Conservation (phyloP, 139 green algal genomes). For the Micractinium sp. region DNA sequence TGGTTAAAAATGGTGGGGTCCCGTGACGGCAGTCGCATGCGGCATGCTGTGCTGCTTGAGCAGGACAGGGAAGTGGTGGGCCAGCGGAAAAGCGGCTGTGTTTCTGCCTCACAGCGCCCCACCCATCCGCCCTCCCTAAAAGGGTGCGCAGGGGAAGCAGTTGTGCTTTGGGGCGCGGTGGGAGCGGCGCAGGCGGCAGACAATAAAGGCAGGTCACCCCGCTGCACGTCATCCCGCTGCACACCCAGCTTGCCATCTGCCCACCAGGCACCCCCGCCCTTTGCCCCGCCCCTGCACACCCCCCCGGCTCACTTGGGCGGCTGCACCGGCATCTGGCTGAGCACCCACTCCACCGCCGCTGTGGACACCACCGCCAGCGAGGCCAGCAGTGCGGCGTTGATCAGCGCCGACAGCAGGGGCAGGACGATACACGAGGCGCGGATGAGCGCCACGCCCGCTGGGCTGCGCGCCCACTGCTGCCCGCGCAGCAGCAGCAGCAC, state of each 20-base stretch:
- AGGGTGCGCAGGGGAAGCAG: too few species aligned
- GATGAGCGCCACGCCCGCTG: neutral
- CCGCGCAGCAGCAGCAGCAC: neutral
- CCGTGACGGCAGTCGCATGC: neutral
- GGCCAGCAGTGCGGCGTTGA: neutral
- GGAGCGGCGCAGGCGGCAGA: neutral
- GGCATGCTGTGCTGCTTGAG: neutral
- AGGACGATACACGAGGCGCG: neutral
- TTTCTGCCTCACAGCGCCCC: too few species aligned
- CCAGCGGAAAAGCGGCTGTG: too few species aligned
- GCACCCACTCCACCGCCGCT: neutral
- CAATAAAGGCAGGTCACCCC: too few species aligned
- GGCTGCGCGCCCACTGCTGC: neutral
- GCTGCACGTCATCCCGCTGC: neutral
- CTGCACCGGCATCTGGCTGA: neutral
- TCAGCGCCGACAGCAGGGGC: neutral
- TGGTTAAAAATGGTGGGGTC: neutral
- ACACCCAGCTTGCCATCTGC: neutral
- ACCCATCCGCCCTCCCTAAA: too few species aligned
- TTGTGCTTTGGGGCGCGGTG: too few species aligned
- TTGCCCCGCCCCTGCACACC: too few species aligned
- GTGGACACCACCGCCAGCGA: neutral
- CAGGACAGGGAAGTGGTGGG: neutral
- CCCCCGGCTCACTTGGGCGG: neutral
- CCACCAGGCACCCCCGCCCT: too few species aligned